These are phyloP conservation scores for Aspergillus nidulans DNA, from an alignment of 495 filamentous ascomycete species.

Conservation along the genomic window DNA sequence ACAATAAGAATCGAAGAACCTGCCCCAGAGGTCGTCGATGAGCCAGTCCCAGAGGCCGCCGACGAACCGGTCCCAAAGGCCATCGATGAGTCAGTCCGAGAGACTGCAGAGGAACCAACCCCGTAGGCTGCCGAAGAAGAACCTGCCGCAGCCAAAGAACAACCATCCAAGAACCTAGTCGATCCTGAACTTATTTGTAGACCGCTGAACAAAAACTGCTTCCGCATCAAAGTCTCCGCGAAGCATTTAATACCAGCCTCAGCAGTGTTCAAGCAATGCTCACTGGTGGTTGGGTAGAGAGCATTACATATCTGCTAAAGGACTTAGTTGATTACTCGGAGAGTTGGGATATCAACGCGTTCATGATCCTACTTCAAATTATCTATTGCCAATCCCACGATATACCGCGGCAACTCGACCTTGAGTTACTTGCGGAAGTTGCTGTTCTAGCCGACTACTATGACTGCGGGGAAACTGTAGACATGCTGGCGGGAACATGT, in stretches of 20 bases:
- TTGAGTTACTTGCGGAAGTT: constrained; percentile 49
- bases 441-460: constrained; percentile 53
- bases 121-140: not conserved
- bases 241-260: constrained; percentile 50
- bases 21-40: not conserved
- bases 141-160: not conserved
- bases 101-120: not conserved
- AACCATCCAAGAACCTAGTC: not conserved
- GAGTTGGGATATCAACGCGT: constrained; percentile 38
- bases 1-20: not conserved
- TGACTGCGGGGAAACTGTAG: constrained; percentile 39
- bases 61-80: not conserved
- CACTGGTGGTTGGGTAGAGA: constrained; percentile 33
- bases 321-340: constrained; percentile 42
- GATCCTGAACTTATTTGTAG: not conserved
- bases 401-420: constrained; percentile 34
- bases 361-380: constrained; percentile 46
- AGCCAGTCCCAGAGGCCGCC: not conserved
- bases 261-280: constrained; percentile 40
- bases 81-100: not conserved
- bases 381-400: constrained; percentile 44
- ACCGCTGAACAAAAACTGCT: not conserved
- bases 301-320: constrained; percentile 26
- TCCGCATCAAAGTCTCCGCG: constrained; percentile 45
- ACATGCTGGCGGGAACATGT: constrained; percentile 44